Evolutionary conservation across 306 rosid species (phyloP).

Genomic region (Fragaria iinumae): DNA sequence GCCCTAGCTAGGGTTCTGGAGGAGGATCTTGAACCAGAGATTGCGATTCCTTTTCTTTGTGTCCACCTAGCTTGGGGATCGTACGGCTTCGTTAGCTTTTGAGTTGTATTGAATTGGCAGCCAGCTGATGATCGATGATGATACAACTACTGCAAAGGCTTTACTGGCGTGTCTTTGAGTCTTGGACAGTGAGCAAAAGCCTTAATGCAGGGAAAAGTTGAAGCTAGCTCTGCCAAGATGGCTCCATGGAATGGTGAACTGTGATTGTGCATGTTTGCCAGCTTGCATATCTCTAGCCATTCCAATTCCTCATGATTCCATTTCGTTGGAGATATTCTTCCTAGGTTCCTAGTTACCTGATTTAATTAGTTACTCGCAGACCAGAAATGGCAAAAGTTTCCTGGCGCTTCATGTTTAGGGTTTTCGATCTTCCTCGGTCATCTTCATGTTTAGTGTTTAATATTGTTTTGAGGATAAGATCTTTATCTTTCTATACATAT

Average conservation of each 20-base stretch:
- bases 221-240: not conserved
- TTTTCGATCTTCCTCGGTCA: not conserved
- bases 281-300: not conserved
- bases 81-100: not conserved
- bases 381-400: not conserved
- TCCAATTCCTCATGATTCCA: not conserved
- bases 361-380: not conserved
- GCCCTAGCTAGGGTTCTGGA: constrained; percentile 1
- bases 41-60: not conserved
- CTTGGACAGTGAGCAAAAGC: not conserved
- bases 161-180: not conserved
- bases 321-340: not conserved
- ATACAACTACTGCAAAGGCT: not conserved
- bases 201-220: not conserved
- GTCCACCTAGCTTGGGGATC: constrained; percentile 14
- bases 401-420: not conserved
- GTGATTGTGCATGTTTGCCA: not conserved
- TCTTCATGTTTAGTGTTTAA: no score
- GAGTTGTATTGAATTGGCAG: constrained; percentile 8
- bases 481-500: no score
- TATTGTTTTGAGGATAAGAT: no score
- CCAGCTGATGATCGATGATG: constrained; percentile 9
- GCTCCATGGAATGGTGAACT: not conserved
- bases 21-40: not conserved
- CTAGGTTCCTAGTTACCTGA: not conserved